Conservation (phyloP, 495 filamentous ascomycete species). For the Lophium mytilinum region DNA sequence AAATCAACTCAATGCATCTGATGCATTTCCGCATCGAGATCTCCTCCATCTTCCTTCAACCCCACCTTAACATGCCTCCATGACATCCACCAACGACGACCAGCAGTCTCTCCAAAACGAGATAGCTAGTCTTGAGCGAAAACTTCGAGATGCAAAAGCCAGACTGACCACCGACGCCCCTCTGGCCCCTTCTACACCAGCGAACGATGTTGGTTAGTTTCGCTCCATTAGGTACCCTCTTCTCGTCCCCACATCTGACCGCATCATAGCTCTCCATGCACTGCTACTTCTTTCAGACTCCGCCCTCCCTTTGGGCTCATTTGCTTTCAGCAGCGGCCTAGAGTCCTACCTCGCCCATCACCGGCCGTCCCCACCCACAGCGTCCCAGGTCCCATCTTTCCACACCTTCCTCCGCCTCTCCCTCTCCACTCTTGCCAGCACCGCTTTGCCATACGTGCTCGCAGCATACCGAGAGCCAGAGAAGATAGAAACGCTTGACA, state of each 20-base stretch:
- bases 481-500: slow-evolving; percentile 57
- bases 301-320: slow-evolving; percentile 88
- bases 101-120: slow-evolving; percentile 39
- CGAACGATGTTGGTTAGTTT: slow-evolving; percentile 13
- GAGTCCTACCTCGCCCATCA: slow-evolving; percentile 90
- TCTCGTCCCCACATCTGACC: slow-evolving; percentile 1
- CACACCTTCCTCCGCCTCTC: slow-evolving; percentile 71
- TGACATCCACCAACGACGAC: slow-evolving; percentile 13
- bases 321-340: slow-evolving; percentile 89
- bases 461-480: slow-evolving; percentile 59
- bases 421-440: slow-evolving; percentile 65
- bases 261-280: slow-evolving; percentile 48
- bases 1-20: too few relatives aligned
- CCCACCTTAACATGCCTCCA: slow-evolving; percentile 2
- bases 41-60: not conserved
- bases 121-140: slow-evolving; percentile 45
- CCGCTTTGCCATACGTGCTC: slow-evolving; percentile 77
- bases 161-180: slow-evolving; percentile 15
- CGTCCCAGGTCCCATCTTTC: slow-evolving; percentile 41
- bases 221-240: not conserved
- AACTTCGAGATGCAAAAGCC: slow-evolving; percentile 37
- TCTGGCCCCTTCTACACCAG: not conserved
- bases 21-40: not conserved
- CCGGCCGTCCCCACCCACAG: slow-evolving; percentile 31
- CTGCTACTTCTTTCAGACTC: slow-evolving; percentile 92